Conservation (phyloP, 2,329 filamentous ascomycete genomes). For the Xylaria polymorpha region DNA sequence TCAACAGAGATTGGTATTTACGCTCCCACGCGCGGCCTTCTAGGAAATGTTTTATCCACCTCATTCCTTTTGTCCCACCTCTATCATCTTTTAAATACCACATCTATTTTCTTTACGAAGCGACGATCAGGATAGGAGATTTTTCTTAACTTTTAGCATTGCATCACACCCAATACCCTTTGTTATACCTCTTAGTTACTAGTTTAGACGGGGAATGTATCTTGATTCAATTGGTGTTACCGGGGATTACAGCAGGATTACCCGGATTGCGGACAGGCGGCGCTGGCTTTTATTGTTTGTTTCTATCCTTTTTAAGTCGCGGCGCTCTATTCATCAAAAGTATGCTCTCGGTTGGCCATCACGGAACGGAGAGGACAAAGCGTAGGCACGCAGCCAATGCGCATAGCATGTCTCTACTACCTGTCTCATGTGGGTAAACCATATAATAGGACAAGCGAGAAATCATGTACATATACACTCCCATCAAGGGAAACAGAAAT, state of each 20-base stretch:
- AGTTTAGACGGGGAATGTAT: conserved; percentile 3
- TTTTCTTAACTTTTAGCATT: conserved; percentile 22
- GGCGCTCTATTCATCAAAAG: conserved; percentile 16
- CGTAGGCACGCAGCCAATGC: background rate
- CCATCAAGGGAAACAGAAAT: background rate
- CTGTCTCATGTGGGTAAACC: background rate
- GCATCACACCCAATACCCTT: conserved; percentile 35
- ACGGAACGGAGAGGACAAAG: conserved; percentile 4
- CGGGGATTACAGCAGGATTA: background rate
- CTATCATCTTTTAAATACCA: conserved; percentile 1
- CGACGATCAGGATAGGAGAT: conserved; percentile 15
- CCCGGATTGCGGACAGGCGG: background rate
- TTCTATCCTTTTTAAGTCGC: background rate
- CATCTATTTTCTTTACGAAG: conserved; percentile 12
- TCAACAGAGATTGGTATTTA: background rate
- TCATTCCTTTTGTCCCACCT: conserved; percentile 25
- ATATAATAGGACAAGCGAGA: conserved; percentile 1
- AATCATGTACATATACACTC: conserved; percentile 20
- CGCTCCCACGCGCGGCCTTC: background rate
- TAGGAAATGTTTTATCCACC: background rate
- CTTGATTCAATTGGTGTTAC: background rate
- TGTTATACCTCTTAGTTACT: conserved; percentile 17
- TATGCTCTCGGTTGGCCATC: conserved; percentile 5
- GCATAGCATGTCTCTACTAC: background rate
- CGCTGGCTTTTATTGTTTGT: background rate